Base-by-base conservation (phyloP, 768 basidiomycete genomes). In the Trametes villosa region DNA sequence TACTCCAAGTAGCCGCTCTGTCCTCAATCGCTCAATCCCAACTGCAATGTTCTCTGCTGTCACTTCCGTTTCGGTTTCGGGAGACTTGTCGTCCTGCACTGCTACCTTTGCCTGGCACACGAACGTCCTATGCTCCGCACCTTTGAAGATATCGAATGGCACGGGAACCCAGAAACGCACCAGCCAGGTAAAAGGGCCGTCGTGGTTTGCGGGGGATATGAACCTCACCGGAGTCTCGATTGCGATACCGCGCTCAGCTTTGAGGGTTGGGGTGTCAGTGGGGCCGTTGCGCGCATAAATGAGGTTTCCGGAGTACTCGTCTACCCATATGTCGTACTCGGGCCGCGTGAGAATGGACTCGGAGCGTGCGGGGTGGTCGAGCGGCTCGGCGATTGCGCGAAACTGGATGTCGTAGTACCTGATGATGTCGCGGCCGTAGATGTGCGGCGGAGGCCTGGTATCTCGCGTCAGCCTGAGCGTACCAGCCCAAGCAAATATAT, bases 121-220 rank as follows among this genome's bases (percentile, higher is more conserved):
- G 63, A 84, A 84, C 40, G 70, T 65, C 22, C 78, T 72, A 36
- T 79, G 79, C 60, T 84, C 83, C 50, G 74, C 71, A 70, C 77
- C 79, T n/a, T 74, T 70, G 59, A 84, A 84, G 26, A 84, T 56
- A 15, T 68, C 59, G 4, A 78, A 72, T 5, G 82, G 81, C 36
- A 84, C 70, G 0, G 83, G 83, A 7, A 83, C 71, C 73, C 76
- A 81, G n/a, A n/a, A n/a, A n/a, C n/a, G n/a, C n/a, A n/a, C n/a
- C n/a, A n/a, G n/a, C n/a, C n/a, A n/a, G n/a, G n/a, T n/a, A n/a
- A n/a, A n/a, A n/a, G n/a, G n/a, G n/a, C n/a, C n/a, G n/a, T n/a
- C n/a, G n/a, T n/a, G n/a, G n/a, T n/a, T n/a, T n/a, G n/a, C n/a
- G n/a, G n/a, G n/a, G n/a, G n/a, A n/a, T n/a, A n/a, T n/a, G n/a